These are phyloP conservation scores for Achaetomiella virescens DNA, from an alignment of 495 filamentous ascomycete species.

Conservation along the genomic window DNA sequence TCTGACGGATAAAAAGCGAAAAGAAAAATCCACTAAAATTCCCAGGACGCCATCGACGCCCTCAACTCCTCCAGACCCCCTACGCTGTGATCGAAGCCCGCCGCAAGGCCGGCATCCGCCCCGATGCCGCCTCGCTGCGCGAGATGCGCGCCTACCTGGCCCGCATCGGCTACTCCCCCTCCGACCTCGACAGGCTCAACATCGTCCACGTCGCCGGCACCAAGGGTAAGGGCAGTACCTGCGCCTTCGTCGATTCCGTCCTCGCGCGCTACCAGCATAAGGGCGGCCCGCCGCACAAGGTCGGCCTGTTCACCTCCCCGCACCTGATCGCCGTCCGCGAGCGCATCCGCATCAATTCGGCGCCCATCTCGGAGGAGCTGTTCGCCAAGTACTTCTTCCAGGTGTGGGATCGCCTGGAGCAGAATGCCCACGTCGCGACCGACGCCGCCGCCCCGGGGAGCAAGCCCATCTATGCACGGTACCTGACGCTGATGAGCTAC, in stretches of 20 bases:
- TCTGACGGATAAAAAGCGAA: not conserved
- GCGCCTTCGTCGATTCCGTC: slow-evolving; percentile 59
- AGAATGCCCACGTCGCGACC: slow-evolving; percentile 25
- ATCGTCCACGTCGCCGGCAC: slow-evolving; percentile 82
- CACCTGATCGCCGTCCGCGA: slow-evolving; percentile 85
- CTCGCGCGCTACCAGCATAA: slow-evolving; percentile 35
- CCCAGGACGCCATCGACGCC: slow-evolving; percentile 71
- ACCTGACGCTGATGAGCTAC: slow-evolving; percentile 82
- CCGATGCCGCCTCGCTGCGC: slow-evolving; percentile 61
- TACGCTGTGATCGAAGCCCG: slow-evolving; percentile 71
- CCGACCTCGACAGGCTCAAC: slow-evolving; percentile 69
- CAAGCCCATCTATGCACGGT: slow-evolving; percentile 88
- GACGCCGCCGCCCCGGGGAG: slow-evolving; percentile 25
- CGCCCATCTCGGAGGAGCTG: slow-evolving; percentile 63
- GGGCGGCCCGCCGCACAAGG: slow-evolving; percentile 39
- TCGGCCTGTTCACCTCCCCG: slow-evolving; percentile 85
- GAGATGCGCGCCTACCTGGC: slow-evolving; percentile 73
- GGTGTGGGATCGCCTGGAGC: slow-evolving; percentile 71
- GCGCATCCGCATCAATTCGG: slow-evolving; percentile 75
- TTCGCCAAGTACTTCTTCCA: slow-evolving; percentile 88
- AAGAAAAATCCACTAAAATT: not conserved
- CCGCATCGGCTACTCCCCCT: slow-evolving; percentile 68
- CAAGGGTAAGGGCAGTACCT: slow-evolving; percentile 86
- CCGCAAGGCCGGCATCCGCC: slow-evolving; percentile 57
- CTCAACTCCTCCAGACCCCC: slow-evolving; percentile 91